Conservation (phyloP, 73 alveolate species). For the Tetrahymena borealis region DNA sequence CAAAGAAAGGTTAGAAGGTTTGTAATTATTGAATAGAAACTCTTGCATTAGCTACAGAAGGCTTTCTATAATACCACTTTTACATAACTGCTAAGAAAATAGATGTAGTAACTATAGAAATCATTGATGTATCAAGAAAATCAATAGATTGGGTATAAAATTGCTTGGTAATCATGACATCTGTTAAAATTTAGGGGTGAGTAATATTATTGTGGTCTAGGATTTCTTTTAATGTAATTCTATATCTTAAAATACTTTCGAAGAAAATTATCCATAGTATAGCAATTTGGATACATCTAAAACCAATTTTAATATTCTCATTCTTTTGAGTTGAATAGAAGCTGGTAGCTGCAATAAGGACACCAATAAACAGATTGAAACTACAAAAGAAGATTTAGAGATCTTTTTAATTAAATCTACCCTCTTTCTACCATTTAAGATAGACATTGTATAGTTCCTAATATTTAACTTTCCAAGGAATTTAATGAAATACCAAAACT, state of each 20-base stretch:
- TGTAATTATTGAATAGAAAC: background rate
- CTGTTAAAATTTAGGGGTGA: background rate
- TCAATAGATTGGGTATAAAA: background rate
- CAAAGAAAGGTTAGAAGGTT: background rate
- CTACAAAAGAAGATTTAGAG: background rate
- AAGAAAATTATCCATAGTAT: background rate
- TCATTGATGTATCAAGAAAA: background rate
- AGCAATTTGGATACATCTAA: background rate
- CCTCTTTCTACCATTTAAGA: background rate
- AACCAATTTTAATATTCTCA: background rate
- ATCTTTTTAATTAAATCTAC: background rate
- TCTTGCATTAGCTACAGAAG: background rate
- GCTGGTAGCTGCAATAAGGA: background rate
- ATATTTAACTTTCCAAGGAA: background rate
- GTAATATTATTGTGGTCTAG: background rate
- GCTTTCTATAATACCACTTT: background rate
- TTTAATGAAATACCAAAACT: background rate
- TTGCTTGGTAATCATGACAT: background rate
- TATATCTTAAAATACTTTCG: background rate
- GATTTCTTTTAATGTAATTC: background rate
- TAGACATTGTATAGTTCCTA: background rate
- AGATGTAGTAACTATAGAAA: background rate
- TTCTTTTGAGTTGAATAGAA: background rate
- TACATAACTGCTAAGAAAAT: background rate
- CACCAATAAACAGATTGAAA: background rate